Conservation (phyloP, 495 filamentous ascomycete species). For the Trichodelitschia bisporula region DNA sequence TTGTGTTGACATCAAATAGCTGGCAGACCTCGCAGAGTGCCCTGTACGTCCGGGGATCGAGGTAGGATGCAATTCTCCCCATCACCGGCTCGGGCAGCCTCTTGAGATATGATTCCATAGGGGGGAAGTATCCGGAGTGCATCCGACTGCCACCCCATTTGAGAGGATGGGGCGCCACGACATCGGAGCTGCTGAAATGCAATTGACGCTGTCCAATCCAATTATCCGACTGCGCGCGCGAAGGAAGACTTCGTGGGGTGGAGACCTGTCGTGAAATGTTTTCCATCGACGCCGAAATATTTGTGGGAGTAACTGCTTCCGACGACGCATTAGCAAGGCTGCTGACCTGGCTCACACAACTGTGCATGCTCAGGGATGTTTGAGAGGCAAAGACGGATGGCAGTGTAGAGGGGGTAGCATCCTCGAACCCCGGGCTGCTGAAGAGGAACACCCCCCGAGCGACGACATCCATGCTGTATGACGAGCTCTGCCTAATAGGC, state of each 20-base stretch:
- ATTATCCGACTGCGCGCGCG: too few species aligned
- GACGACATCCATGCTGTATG: slow-evolving; percentile 9
- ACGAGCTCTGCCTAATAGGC: too few species aligned
- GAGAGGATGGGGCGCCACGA: slow-evolving; percentile 1
- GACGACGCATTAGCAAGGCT: slow-evolving; percentile 1
- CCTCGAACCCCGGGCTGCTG: slow-evolving; percentile 9
- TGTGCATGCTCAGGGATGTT: slow-evolving; percentile 3
- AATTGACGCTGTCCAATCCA: background rate
- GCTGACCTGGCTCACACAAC: slow-evolving; percentile 2
- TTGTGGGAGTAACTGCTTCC: slow-evolving; percentile 2
- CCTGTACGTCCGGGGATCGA: slow-evolving; percentile 8
- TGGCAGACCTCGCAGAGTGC: slow-evolving; percentile 14
- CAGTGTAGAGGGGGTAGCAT: too few species aligned
- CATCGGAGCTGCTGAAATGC: slow-evolving; percentile 6
- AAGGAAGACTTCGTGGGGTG: too few species aligned
- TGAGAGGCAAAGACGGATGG: slow-evolving; percentile 4
- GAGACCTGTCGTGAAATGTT: slow-evolving; percentile 3
- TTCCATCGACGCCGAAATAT: slow-evolving; percentile 3
- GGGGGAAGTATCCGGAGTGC: too few species aligned
- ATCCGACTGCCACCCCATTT: background rate
- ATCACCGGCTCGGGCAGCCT: slow-evolving; percentile 2
- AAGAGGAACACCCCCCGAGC: slow-evolving; percentile 11
- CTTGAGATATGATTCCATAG: too few species aligned
- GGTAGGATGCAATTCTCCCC: slow-evolving; percentile 2
- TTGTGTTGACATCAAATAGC: too few species aligned